These are phyloP conservation scores for Paulownia fortunei DNA, from an alignment of 257 asterid species.

Conservation along the genomic window DNA sequence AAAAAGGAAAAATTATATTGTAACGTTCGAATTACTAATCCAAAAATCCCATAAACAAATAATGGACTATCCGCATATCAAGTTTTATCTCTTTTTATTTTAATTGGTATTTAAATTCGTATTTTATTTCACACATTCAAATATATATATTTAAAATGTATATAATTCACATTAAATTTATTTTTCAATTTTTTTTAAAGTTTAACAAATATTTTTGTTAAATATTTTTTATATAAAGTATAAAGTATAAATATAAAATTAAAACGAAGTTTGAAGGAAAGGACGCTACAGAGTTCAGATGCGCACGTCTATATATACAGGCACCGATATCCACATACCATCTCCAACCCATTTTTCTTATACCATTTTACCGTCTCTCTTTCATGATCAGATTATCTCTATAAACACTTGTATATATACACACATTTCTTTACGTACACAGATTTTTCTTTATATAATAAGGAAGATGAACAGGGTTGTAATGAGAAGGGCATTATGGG, in stretches of 20 bases:
- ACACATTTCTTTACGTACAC: not conserved
- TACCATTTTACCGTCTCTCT: not conserved
- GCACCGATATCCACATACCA: not conserved
- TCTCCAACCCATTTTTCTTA: constrained; percentile 15
- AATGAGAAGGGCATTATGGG: constrained; percentile 46
- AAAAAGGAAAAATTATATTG: not conserved
- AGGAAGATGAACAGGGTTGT: constrained; percentile 46
- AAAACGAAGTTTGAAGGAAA: too few relatives aligned
- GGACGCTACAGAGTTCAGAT: not conserved
- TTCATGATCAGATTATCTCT: not conserved
- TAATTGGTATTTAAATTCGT: too few relatives aligned
- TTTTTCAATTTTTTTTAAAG: too few relatives aligned
- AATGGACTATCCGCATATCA: not conserved
- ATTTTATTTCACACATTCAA: too few relatives aligned
- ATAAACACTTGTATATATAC: not conserved
- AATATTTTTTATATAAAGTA: too few relatives aligned
- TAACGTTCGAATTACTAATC: not conserved
- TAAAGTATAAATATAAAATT: too few relatives aligned
- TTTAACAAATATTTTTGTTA: too few relatives aligned
- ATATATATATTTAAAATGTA: too few relatives aligned
- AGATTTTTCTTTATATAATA: not conserved
- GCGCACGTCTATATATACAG: constrained; percentile 19
- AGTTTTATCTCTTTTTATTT: too few relatives aligned
- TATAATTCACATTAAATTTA: too few relatives aligned
- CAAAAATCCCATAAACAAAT: not conserved